These are phyloP conservation scores for Camellia lanceoleosa DNA, from an alignment of 148 eudicot species.

Conservation along the genomic window DNA sequence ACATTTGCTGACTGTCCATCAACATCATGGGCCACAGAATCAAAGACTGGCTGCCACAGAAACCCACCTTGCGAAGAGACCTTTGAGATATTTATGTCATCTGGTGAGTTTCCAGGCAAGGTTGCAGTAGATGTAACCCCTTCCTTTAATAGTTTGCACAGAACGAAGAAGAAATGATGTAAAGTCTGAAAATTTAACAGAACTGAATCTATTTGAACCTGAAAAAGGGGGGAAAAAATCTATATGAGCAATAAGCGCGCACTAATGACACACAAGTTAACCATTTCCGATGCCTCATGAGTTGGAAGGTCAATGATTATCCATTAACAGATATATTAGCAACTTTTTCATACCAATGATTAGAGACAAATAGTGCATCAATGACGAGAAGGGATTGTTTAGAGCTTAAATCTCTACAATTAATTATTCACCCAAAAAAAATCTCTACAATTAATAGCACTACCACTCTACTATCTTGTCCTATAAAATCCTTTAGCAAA, in stretches of 20 bases:
- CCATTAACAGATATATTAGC: background rate
- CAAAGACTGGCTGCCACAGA: constrained; percentile 54
- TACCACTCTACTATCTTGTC: background rate
- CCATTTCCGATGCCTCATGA: background rate
- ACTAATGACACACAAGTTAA: background rate
- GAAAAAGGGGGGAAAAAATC: constrained; percentile 21
- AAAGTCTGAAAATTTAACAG: constrained; percentile 61
- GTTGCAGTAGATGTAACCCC: constrained; percentile 37
- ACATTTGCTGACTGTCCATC: constrained; percentile 31
- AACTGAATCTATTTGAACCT: constrained; percentile 77
- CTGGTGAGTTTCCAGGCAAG: constrained; percentile 36
- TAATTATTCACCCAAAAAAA: background rate
- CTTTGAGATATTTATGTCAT: constrained; percentile 36
- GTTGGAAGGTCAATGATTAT: background rate
- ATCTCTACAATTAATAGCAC: background rate
- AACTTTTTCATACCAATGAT: background rate
- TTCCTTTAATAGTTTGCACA: constrained; percentile 79
- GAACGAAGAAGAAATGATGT: constrained; percentile 92
- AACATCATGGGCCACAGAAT: constrained; percentile 30
- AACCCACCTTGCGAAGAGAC: constrained; percentile 88
- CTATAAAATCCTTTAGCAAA: background rate
- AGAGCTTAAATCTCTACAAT: background rate
- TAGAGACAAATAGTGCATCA: background rate
- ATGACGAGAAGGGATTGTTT: background rate
- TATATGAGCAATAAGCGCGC: background rate